phyloP scores from a whole-genome alignment of 345 rosid species.

The Populus davidiana region DNA sequence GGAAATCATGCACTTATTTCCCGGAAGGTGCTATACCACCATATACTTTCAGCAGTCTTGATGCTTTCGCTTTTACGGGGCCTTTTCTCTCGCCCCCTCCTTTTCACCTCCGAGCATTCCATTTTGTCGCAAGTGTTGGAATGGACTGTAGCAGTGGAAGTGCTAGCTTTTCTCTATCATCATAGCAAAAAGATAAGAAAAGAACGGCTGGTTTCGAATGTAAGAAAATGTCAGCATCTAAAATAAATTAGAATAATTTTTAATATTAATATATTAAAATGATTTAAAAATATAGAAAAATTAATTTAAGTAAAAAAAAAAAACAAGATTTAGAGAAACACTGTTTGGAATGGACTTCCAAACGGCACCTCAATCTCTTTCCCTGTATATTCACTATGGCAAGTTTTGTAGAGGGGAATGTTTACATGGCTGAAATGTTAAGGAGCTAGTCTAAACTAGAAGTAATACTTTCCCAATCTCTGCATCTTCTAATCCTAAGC shows the following conservation, averaged over 20 bases:
- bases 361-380: background rate
- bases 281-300: too few relatives aligned
- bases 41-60: background rate
- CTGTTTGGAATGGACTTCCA: too few relatives aligned
- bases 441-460: constrained; percentile 1
- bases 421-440: background rate
- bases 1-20: background rate
- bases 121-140: background rate
- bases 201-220: background rate
- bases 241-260: too few relatives aligned
- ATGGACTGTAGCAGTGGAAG: background rate
- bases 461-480: constrained; percentile 41
- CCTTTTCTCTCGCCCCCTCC: background rate
- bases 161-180: background rate
- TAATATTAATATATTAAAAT: too few relatives aligned
- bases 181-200: background rate
- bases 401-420: background rate
- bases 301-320: too few relatives aligned
- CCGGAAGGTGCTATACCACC: background rate
- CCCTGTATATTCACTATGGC: background rate
- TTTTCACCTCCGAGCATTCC: background rate
- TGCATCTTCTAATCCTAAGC: constrained; percentile 68
- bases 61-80: background rate
- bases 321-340: too few relatives aligned
- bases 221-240: background rate